Conservation (phyloP, 2,329 filamentous ascomycete genomes). For the Cladophialophora immunda region DNA sequence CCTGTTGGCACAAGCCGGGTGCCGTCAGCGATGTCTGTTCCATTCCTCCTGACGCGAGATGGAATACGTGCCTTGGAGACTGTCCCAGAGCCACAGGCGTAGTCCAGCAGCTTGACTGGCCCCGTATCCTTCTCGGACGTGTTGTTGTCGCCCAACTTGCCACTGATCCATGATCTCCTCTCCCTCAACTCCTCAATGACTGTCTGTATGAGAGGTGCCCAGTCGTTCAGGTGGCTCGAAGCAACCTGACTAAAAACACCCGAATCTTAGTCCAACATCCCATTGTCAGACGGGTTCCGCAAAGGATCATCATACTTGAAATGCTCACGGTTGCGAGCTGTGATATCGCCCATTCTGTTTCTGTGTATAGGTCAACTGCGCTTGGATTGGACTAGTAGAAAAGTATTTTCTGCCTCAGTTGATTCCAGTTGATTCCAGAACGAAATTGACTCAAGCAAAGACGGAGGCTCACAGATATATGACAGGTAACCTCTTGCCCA, state of each 20-base stretch:
- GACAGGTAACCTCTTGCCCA: background rate
- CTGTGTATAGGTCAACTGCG: background rate
- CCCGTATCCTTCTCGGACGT: background rate
- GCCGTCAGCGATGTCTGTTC: background rate
- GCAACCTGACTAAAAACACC: conserved; percentile 6
- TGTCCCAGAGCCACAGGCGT: conserved; percentile 75
- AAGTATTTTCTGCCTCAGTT: background rate
- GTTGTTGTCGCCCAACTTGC: background rate
- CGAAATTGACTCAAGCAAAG: background rate
- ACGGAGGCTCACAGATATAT: background rate
- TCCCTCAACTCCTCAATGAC: conserved; percentile 6
- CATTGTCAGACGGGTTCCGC: background rate
- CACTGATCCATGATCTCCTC: conserved; percentile 1
- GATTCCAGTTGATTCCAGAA: background rate
- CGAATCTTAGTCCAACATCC: background rate
- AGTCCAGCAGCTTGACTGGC: conserved; percentile 69
- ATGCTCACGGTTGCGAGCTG: background rate
- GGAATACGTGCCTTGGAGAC: conserved; percentile 66
- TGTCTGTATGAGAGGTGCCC: background rate
- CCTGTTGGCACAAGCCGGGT: conserved; percentile 43
- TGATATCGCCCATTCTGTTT: background rate
- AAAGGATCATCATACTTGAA: background rate
- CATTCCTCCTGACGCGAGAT: background rate
- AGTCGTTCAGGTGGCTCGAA: conserved; percentile 6
- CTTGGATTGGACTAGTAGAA: too few relatives aligned